Evolutionary conservation across 192 early-diverging fungal species (phyloP), one percentile per base, ranked within the genome.

Genomic region (Helicostylum pulchrum): DNA sequence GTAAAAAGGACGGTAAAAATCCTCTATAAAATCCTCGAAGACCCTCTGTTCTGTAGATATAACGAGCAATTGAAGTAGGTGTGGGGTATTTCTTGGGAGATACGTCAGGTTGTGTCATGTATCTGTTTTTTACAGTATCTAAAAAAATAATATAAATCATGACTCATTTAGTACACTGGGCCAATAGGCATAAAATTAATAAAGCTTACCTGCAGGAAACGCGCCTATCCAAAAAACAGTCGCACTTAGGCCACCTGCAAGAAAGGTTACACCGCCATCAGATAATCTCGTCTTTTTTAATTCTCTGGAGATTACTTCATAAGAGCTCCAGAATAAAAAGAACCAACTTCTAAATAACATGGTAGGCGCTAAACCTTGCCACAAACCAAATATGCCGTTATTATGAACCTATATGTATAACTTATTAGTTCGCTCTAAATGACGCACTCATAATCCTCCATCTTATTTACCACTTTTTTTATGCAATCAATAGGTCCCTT

Each of bases 101-200:
- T 20, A 83, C 78, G 69, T 91, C 88, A 0, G 90, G 88, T 65
- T 94, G 94, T 0, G 92, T 91, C 96, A 97, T 97, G 62, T 91
- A 91, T 15, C 88, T 82, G 68, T 95, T 97, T 73, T 99, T 99
- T 50, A 95, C 87, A 0, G 94, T 85, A 75, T 99, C 91, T 85
- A 15, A 21, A 53, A 36, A 26, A 26, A 34, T 21, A 34, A 17
- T 20, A 7, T 43, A 48, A 20, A 26, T 30, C 23, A 31, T 42
- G 60, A 62, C 60, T 62, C 46, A 50, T 62, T 32, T 49, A 43
- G 21, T 62, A 11, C 21, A 23, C 45, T 45, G 39, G 39, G 19
- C 57, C 21, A 21, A 46, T 53, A 47, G n/a, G n/a, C n/a, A n/a
- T n/a, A n/a, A n/a, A n/a, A n/a, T n/a, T n/a, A 34, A 39, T 21